Percentiles rank a stretch among this genome's conserved stretches.
Evolutionary conservation across 2,329 filamentous ascomycete species (phyloP).

Genomic region (Exserohilum rostratum): DNA sequence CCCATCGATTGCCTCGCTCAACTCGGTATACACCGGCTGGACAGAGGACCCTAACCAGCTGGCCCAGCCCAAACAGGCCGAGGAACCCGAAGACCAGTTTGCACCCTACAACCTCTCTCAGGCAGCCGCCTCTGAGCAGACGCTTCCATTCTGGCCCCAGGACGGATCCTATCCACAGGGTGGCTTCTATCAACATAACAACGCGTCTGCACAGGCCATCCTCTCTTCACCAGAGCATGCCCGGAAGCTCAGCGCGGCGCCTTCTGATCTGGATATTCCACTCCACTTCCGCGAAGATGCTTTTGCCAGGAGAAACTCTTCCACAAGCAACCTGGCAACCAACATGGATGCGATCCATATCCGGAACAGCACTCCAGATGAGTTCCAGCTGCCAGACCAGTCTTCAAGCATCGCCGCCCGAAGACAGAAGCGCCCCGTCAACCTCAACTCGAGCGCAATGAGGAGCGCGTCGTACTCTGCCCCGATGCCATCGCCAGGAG

Average conservation of each 20-base stretch:
- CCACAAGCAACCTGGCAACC: constrained; percentile 47
- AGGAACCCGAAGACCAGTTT: constrained; percentile 39
- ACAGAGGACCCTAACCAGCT: constrained; percentile 39
- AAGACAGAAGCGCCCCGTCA: constrained; percentile 50
- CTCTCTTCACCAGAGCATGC: constrained; percentile 42
- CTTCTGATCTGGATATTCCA: constrained; percentile 41
- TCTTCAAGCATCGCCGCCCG: constrained; percentile 51
- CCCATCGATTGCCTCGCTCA: constrained; percentile 43
- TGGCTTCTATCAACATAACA: constrained; percentile 46
- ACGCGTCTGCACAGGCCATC: constrained; percentile 45
- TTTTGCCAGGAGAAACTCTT: constrained; percentile 46
- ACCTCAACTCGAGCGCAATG: constrained; percentile 47
- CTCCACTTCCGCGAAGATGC: constrained; percentile 41
- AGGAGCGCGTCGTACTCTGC: constrained; percentile 52
- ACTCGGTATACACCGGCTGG: constrained; percentile 47
- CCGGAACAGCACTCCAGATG: constrained; percentile 41
- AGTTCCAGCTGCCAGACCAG: constrained; percentile 47
- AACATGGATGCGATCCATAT: constrained; percentile 50
- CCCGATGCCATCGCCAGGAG: constrained; percentile 50
- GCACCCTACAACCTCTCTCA: constrained; percentile 39
- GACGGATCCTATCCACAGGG: constrained; percentile 32
- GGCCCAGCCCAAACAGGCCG: constrained; percentile 30
- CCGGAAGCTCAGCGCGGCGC: constrained; percentile 38
- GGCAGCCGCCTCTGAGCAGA: constrained; percentile 40
- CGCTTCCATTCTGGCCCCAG: constrained; percentile 38